Base-by-base conservation (phyloP, 805 yeast genomes). In the Zygotorulaspora sp. region DNA sequence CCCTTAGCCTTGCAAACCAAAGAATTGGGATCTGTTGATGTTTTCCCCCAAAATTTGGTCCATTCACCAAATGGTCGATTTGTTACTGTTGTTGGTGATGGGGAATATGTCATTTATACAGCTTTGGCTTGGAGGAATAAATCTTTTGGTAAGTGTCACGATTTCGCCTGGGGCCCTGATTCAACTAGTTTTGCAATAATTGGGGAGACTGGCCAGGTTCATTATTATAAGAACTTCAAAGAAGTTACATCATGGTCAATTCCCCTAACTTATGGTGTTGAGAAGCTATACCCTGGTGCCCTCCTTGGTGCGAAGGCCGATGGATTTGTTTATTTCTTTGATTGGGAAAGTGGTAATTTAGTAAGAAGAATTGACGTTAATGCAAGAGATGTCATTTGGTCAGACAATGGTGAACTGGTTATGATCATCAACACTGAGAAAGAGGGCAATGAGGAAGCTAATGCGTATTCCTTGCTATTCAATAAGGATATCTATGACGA, bases 1-100 rank as follows among this genome's bases (percentile, higher is more conserved):
- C 64, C 75, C 3, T 64, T 92, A 44, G 72, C 86, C 3, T 67
- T 92, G 50, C 80, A 83, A 47, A 81, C 83, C 39, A 89, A 89
- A 66, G 98, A 92, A 55, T 70, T 92, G 44, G 98, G 98, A n/a
- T 70, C 86, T 16, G 86, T 90, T 36, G 98, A 92, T 64, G 77
- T 90, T 31, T 92, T 80, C 71, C 97, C 98, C 36, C 83, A 84
- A 45, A 74, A 83, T 43, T 72, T 92, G 55, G 68, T 73, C 34
- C 98, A 92, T 64, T 90, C 97, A 30, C 97, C 97, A 47, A 92
- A 92, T 60, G 99, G 99, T 47, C 79, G 96, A 63, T 92, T 84
- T 61, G 97, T 89, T 26, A 83, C 97, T 18, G 96, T 92, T 34
- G 83, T 90, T 31, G 99, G 99, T 58, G 98, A 92, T 66, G 97